Evolutionary conservation across 2,329 filamentous ascomycete genomes (phyloP), one percentile per base, ranked within the genome.

Genomic region (Aspergillus spinulosporus): DNA sequence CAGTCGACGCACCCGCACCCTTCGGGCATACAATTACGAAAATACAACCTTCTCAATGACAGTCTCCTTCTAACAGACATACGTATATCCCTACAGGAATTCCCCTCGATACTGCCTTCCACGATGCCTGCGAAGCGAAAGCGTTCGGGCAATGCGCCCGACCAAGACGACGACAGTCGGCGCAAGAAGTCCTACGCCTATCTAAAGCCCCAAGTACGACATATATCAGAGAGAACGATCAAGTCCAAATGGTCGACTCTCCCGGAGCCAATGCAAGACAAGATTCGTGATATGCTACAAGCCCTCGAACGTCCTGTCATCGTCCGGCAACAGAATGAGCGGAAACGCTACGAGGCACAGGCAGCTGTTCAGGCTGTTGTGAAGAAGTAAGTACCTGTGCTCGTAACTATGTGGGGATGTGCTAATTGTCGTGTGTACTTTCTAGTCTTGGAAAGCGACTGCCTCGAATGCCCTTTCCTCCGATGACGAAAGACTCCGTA

Each of bases 401-500:
- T 3, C 15, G 4, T 9, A 14, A 12, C 31, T 12, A 21, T 29
- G 28, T 9, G 32, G 26, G n/a, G 11, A 32, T 26, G 14, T 39
- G 2, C 14, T 49, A 26, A 29, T 34, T 26, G n/a, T 14, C 11
- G 14, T 32, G 12, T n/a, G 31, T 15, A 6, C 21, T 6, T 32
- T 42, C 2, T 48, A 76, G 74, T 57, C 65, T 77, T 52, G 70
- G 67, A 21, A 73, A 70, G 61, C 69, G 76, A 42, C 66, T 78
- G 3, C 75, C 76, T 36, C 69, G 74, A 58, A 78, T 78, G 75
- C 75, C 76, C 4, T 78, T 78, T 57, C 76, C 76, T 1, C 74
- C 74, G 4, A 65, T 69, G 28, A 72, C 73, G 8, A 75, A 75
- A 52, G 74, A 76, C 42, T 68, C 69, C 0, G 70, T 68, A 49